Conservation (phyloP, 2,329 filamentous ascomycete species). For the Trichoderma endophyticum region DNA sequence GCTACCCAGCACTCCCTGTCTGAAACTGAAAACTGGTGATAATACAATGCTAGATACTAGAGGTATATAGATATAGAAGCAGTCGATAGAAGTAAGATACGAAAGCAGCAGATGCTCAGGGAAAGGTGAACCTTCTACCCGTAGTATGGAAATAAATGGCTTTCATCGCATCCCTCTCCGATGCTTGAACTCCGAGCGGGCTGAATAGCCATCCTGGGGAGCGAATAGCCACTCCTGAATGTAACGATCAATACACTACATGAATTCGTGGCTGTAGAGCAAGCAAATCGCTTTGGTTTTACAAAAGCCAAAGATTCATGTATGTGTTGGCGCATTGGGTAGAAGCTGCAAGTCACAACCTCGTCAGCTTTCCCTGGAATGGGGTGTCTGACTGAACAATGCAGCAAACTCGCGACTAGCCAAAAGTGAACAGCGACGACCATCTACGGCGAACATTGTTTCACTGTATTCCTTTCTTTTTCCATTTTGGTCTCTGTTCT, state of each 20-base stretch:
- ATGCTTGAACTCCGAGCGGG: neutral
- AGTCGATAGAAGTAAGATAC: too few species aligned
- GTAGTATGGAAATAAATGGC: neutral
- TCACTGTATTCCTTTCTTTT: neutral
- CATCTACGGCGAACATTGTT: neutral
- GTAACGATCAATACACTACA: fast-evolving
- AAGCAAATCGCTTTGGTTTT: neutral
- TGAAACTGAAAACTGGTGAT: neutral
- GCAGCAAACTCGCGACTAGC: neutral
- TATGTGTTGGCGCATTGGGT: neutral
- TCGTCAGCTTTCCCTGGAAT: neutral
- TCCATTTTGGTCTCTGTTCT: neutral
- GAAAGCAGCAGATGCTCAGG: too few species aligned
- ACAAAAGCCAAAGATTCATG: neutral
- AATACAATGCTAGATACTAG: too few species aligned
- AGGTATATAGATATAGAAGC: too few species aligned
- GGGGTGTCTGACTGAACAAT: neutral
- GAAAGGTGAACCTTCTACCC: too few species aligned
- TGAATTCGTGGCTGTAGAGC: neutral
- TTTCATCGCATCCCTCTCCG: neutral
- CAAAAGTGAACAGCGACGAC: neutral
- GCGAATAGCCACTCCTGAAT: neutral
- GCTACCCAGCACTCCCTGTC: neutral
- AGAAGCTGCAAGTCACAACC: neutral
- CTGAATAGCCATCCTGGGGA: neutral